Evolutionary conservation across 805 yeast species (phyloP), one percentile per base, ranked within the genome.

Genomic region (Kuraishia piskuri): DNA sequence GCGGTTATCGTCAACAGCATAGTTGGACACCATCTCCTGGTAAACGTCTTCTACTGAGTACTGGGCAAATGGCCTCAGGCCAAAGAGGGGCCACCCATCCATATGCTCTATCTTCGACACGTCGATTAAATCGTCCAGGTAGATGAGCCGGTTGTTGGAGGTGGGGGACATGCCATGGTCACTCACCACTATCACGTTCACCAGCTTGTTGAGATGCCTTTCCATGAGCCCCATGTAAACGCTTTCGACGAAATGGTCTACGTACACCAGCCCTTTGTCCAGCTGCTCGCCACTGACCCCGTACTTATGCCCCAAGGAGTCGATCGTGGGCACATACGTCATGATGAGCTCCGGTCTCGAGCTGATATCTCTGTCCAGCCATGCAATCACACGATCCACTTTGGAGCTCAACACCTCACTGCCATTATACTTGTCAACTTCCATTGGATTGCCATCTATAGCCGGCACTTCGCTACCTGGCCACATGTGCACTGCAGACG

Each of bases 131-230:
- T 90, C 94, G 64, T 90, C 96, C 56, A 91, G 67, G 56, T 80
- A 81, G 1, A 90, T 69, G 10, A 88, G 65, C 55, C 96, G 70
- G 12, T 83, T 79, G 57, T 83, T 78, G 0, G 88, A 77, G 1
- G 96, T 86, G 6, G 96, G 92, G 0, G 95, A 85, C 96, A 90
- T 90, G 10, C 97, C 97, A 65, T 90, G 97, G 66, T 91, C 97
- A 48, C 96, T 88, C 2, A 91, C 86, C 47, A 91, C 70, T 0
- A 92, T 68, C 21, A 91, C 68, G 64, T 92, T 91, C 20, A 86
- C 87, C 46, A 89, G 75, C 22, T 82, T 74, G 0, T 77, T 68
- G 55, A 90, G 68, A 58, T 86, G 83, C 53, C 96, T 72, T 20
- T 64, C 61, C 0, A 62, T 55, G 21, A 91, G 59, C 8, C 78